These are phyloP conservation scores for Lagenaria siceraria DNA, from an alignment of 306 rosid genomes.

Conservation along the genomic window DNA sequence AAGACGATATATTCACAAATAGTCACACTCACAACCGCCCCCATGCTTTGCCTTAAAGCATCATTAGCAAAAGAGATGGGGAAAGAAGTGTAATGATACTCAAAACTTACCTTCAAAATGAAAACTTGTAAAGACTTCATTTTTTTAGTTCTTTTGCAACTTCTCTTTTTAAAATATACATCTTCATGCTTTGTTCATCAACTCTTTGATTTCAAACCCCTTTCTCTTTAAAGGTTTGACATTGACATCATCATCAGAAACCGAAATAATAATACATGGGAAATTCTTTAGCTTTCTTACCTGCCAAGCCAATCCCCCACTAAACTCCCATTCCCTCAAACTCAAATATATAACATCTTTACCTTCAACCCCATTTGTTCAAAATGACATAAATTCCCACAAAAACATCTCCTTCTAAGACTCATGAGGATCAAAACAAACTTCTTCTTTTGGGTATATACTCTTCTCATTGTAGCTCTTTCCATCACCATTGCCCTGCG, in stretches of 20 bases:
- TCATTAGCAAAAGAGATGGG: background rate
- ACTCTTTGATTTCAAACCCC: background rate
- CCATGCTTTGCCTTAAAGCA: slow-evolving; percentile 1
- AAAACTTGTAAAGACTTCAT: background rate
- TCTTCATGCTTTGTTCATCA: background rate
- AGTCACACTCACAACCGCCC: background rate
- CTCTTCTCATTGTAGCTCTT: slow-evolving; percentile 31
- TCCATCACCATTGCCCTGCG: slow-evolving; percentile 18
- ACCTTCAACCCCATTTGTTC: slow-evolving; percentile 15
- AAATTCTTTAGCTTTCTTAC: slow-evolving; percentile 29
- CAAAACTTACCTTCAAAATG: background rate
- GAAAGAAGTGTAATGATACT: background rate
- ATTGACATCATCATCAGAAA: slow-evolving; percentile 9
- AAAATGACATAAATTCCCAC: background rate
- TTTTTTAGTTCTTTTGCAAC: background rate
- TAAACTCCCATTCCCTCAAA: slow-evolving; percentile 5
- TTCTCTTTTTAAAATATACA: background rate
- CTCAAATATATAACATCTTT: background rate
- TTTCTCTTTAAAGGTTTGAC: background rate
- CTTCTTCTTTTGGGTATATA: slow-evolving; percentile 35
- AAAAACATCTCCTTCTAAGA: background rate
- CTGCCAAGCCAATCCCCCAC: slow-evolving; percentile 33
- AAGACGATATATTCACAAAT: background rate
- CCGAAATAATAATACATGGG: slow-evolving; percentile 10
- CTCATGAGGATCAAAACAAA: slow-evolving; percentile 34